Conservation (phyloP, 805 yeast species). For the Yarrowia bubula region DNA sequence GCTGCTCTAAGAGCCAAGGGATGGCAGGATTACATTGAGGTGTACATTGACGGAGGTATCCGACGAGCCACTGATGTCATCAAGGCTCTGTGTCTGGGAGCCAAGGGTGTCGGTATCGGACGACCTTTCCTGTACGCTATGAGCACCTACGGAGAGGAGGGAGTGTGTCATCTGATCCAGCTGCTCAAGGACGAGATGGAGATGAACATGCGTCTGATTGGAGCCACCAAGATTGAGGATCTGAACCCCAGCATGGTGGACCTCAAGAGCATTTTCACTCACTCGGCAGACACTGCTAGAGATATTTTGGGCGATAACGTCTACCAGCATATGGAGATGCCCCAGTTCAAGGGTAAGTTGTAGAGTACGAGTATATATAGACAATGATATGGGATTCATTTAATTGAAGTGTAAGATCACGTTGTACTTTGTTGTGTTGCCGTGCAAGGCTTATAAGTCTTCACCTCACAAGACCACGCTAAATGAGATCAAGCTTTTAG, state of each 20-base stretch:
- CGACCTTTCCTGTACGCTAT: conserved; percentile 74
- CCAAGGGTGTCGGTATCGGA: conserved; percentile 72
- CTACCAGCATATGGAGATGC: conserved; percentile 56
- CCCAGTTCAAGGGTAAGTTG: conserved; percentile 45
- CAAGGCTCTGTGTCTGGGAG: conserved; percentile 75
- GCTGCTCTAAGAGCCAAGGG: conserved; percentile 52
- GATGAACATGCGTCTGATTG: conserved; percentile 77
- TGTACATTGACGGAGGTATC: conserved; percentile 74
- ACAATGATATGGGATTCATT: too few relatives aligned
- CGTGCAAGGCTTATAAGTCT: too few relatives aligned
- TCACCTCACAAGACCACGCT: too few relatives aligned
- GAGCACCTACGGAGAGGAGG: conserved; percentile 77
- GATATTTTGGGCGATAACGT: conserved; percentile 56
- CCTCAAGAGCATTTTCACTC: conserved; percentile 45
- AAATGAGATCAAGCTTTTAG: not conserved
- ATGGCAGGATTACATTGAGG: conserved; percentile 50
- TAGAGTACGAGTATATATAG: not conserved
- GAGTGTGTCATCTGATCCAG: conserved; percentile 63
- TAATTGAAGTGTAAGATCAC: too few relatives aligned
- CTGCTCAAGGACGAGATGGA: conserved; percentile 67
- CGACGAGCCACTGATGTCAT: conserved; percentile 75
- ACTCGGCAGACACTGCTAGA: conserved; percentile 44
- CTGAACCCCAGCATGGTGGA: conserved; percentile 65
- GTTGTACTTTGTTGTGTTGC: too few relatives aligned
- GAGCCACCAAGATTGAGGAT: conserved; percentile 61